These are phyloP conservation scores for Deinandra increscens DNA, from an alignment of 129 eudicot species.

Conservation along the genomic window DNA sequence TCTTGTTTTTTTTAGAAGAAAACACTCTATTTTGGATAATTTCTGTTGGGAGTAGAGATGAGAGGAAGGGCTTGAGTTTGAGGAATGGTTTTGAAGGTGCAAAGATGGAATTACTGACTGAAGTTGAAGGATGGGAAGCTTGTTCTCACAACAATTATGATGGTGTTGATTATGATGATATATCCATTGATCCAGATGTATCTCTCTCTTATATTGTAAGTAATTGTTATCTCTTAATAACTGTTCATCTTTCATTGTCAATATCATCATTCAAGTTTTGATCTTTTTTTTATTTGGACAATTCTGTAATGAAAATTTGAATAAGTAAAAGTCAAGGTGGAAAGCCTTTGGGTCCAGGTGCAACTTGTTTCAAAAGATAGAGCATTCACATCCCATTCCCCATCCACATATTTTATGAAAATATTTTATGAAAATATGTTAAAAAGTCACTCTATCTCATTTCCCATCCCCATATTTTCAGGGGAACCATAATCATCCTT, in stretches of 20 bases:
- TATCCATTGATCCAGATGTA: conserved; percentile 56
- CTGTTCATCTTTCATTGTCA: background rate
- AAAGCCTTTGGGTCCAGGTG: no score
- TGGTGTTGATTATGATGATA: conserved; percentile 32
- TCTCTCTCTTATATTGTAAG: conserved; percentile 67
- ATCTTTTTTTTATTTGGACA: background rate
- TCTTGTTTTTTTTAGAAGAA: conserved; percentile 18
- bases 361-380: no score
- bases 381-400: no score
- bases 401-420: no score
- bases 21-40: conserved; percentile 45
- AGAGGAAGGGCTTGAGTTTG: conserved; percentile 57
- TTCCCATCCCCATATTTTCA: no score
- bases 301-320: background rate
- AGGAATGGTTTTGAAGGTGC: conserved; percentile 49
- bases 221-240: background rate
- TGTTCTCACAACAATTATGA: conserved; percentile 32
- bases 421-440: no score
- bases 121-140: conserved; percentile 91
- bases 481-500: no score
- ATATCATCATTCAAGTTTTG: background rate
- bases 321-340: no score
- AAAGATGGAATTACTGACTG: conserved; percentile 63
- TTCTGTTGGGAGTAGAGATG: conserved; percentile 68
- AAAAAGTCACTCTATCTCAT: no score